Conservation (phyloP, 2,329 filamentous ascomycete genomes). For the Verticillium klebahnii region DNA sequence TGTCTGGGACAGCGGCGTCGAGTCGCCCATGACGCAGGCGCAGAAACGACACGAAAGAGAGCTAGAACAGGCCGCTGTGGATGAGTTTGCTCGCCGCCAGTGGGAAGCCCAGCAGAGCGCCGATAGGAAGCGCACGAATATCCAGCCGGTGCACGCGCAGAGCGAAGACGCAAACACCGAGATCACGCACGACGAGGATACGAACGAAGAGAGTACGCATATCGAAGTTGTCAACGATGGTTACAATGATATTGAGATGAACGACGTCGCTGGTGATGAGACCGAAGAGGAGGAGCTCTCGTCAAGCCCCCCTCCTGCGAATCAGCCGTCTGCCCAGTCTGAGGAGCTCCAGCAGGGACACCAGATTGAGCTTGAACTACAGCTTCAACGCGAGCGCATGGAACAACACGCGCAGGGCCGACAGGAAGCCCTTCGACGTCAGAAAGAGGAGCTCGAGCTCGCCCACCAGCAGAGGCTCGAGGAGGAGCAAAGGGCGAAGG, state of each 20-base stretch:
- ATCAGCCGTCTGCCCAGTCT: neutral
- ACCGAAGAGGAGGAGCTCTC: neutral
- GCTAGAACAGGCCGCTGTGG: neutral
- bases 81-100: neutral
- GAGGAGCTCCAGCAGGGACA: neutral
- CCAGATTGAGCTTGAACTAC: neutral
- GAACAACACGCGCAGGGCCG: neutral
- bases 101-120: neutral
- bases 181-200: neutral
- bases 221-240: constrained; percentile 1
- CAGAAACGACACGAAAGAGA: constrained; percentile 13
- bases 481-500: neutral
- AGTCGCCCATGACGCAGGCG: constrained; percentile 40
- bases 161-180: constrained; percentile 6
- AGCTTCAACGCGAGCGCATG: neutral
- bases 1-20: constrained; percentile 48
- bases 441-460: neutral
- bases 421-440: neutral
- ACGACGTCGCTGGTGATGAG: neutral
- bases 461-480: neutral
- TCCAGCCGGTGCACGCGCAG: neutral
- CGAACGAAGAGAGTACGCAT: constrained; percentile 1
- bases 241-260: constrained; percentile 1
- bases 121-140: neutral
- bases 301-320: neutral